These are phyloP conservation scores for Arabidopsis hybrid DNA, from an alignment of 441 rosid genomes.

Conservation along the genomic window DNA sequence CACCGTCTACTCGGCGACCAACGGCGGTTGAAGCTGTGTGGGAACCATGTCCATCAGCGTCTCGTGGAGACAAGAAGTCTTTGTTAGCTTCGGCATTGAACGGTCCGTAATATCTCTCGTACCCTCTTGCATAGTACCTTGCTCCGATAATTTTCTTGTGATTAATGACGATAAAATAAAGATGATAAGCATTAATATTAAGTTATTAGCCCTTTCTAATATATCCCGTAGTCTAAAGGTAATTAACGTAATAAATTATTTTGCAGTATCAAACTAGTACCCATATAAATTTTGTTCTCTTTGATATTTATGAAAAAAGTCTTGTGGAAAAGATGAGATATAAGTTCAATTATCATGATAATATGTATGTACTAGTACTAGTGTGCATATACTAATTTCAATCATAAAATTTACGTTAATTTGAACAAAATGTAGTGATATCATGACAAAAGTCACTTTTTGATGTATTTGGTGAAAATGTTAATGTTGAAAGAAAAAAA, in stretches of 20 bases:
- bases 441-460: too few relatives aligned
- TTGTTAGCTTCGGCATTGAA: constrained; percentile 47
- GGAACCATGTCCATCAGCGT: constrained; percentile 77
- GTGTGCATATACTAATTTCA: too few relatives aligned
- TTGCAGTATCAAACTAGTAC: neutral
- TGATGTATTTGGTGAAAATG: too few relatives aligned
- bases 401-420: too few relatives aligned
- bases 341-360: too few relatives aligned
- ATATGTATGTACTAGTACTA: too few relatives aligned
- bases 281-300: neutral
- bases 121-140: constrained; percentile 64
- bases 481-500: too few relatives aligned
- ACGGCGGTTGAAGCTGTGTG: constrained; percentile 78
- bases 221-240: neutral
- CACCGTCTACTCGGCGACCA: constrained; percentile 52
- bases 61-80: constrained; percentile 73
- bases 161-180: neutral
- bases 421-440: too few relatives aligned
- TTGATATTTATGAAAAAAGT: too few relatives aligned
- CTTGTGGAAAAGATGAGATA: too few relatives aligned
- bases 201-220: neutral
- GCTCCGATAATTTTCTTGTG: constrained; percentile 79
- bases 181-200: neutral
- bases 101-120: constrained; percentile 43
- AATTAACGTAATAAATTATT: neutral